Evolutionary conservation across 148 eudicot species (phyloP).

Genomic region (Cornus florida): DNA sequence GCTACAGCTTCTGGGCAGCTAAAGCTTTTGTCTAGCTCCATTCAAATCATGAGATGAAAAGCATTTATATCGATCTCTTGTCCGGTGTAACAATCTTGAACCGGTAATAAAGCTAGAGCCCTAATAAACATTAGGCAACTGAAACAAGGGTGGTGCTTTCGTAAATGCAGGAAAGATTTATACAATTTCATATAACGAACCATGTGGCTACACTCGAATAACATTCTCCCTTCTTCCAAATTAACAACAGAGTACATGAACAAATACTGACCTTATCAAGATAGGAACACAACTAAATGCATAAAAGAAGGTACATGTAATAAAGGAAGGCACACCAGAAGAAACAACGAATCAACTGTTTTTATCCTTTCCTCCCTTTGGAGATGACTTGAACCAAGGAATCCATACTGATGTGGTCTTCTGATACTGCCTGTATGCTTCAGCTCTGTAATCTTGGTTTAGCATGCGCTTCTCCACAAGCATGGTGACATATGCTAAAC

Average conservation of each 20-base stretch:
- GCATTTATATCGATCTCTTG: not conserved
- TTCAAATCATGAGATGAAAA: not conserved
- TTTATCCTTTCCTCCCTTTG: constrained; percentile 54
- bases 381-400: constrained; percentile 76
- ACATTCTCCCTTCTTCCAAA: not conserved
- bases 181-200: constrained; percentile 3
- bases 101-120: not conserved
- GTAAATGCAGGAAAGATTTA: constrained; percentile 5
- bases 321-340: not conserved
- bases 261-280: not conserved
- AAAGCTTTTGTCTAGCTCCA: not conserved
- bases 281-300: not conserved
- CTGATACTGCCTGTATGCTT: constrained; percentile 70
- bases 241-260: not conserved
- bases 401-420: constrained; percentile 83
- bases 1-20: not conserved
- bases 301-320: not conserved
- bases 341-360: constrained; percentile 15
- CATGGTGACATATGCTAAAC: constrained; percentile 75
- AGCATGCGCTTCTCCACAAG: constrained; percentile 86
- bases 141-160: not conserved
- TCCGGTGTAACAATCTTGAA: not conserved
- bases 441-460: constrained; percentile 57
- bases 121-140: not conserved
- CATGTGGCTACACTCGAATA: not conserved